Conservation (phyloP, 345 rosid genomes). For the Tarenaya hassleriana region DNA sequence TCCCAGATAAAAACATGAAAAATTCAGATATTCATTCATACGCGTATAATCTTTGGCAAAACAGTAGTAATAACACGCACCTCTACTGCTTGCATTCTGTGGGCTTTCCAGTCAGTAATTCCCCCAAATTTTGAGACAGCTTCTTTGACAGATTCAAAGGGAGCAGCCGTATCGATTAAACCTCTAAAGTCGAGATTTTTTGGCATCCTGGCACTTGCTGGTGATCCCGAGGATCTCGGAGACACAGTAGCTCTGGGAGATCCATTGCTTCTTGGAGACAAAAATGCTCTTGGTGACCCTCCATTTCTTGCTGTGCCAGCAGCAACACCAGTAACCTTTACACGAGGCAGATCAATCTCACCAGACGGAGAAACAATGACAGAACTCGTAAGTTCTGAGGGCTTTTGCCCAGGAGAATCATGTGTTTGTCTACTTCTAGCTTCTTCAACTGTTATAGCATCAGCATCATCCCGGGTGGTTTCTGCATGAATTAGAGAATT, state of each 20-base stretch:
- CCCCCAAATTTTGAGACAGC: conserved; percentile 97
- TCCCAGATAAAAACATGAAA: no score
- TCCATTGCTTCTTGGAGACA: conserved; percentile 25
- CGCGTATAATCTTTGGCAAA: no score
- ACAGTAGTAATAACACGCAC: conserved; percentile 33
- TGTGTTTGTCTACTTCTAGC: conserved; percentile 15
- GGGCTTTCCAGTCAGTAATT: conserved; percentile 96
- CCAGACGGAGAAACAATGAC: neutral
- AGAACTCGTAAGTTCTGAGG: conserved; percentile 8
- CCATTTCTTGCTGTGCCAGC: conserved; percentile 21
- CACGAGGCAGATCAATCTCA: conserved; percentile 33
- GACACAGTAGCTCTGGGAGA: conserved; percentile 28
- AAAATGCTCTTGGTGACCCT: conserved; percentile 21
- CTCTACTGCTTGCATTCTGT: conserved; percentile 69
- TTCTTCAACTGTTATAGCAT: conserved; percentile 11
- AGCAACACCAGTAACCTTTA: conserved; percentile 27
- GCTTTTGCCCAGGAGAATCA: conserved; percentile 11
- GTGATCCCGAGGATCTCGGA: conserved; percentile 28
- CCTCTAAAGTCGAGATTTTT: conserved; percentile 38
- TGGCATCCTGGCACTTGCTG: conserved; percentile 28
- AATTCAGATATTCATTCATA: no score
- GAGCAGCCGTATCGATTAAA: conserved; percentile 74
- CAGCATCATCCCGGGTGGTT: neutral
- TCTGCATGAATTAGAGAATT: conserved; percentile 15
- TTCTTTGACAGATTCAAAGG: conserved; percentile 90